Conservation (phyloP, 495 filamentous ascomycete species). For the Neurospora sp. region DNA sequence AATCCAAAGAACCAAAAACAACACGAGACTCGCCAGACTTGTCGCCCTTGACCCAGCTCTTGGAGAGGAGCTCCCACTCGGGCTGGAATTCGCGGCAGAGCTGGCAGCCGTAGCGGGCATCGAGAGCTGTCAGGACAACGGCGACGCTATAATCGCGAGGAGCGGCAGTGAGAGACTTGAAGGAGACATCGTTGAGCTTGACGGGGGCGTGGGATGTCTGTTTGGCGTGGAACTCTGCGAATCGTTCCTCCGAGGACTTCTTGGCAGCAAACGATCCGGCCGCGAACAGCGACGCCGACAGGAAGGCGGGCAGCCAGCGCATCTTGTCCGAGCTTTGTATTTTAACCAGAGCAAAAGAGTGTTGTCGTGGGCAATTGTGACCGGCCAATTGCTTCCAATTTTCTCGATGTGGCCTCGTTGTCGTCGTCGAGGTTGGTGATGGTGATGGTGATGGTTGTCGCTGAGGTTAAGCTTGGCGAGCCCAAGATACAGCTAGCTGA, state of each 20-base stretch:
- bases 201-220: constrained; percentile 56
- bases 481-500: neutral
- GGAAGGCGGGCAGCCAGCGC: constrained; percentile 47
- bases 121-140: constrained; percentile 79
- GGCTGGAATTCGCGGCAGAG: constrained; percentile 87
- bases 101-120: constrained; percentile 73
- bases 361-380: neutral
- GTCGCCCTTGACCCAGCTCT: constrained; percentile 79
- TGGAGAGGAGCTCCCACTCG: constrained; percentile 83
- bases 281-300: constrained; percentile 44
- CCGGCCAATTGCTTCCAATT: constrained; percentile 14
- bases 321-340: constrained; percentile 28
- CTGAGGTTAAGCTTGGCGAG: neutral
- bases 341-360: neutral
- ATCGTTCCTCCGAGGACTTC: constrained; percentile 43
- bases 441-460: neutral
- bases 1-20: constrained; percentile 82
- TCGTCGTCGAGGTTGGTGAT: constrained; percentile 5
- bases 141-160: constrained; percentile 78
- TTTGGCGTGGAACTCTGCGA: constrained; percentile 57
- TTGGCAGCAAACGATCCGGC: constrained; percentile 46
- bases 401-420: neutral
- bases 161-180: constrained; percentile 59
- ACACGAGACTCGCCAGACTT: constrained; percentile 60
- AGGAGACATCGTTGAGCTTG: constrained; percentile 64